Evolutionary conservation across 805 yeast genomes (phyloP), one percentile per base, ranked within the genome.

Genomic region (Blastobotrys americana): DNA sequence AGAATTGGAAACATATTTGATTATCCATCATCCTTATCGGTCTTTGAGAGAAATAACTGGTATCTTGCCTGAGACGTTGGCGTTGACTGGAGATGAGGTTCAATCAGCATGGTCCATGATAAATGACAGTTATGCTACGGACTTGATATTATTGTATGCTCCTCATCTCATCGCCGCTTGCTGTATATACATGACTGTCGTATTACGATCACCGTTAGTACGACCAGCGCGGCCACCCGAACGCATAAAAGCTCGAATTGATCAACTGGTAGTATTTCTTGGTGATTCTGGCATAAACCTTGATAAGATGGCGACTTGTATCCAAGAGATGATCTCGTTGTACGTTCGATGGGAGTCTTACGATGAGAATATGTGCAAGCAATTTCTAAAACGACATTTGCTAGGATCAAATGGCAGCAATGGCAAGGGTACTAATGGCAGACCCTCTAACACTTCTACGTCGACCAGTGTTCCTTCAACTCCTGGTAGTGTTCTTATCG

Each of bases 71-170:
- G 57, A 70, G 3, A 66, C 67, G 3, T 74, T 66, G 50, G 60
- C 50, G 57, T 66, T 61, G 51, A 61, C 61, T 15, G 50, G 63
- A 1, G 66, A 64, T 18, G 97, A 89, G 56, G 60, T 83, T 25
- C 96, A 90, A 57, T 78, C 84, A 37, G 72, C 85, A 6, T 93
- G 97, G 97, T 82, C 94, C 0, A 70, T 89, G 41, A 74, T 93
- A 31, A 93, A 88, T 61, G 97, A 90, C 59, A 77, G 89, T 50
- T 89, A 84, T 61, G 80, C 87, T 37, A 87, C 96, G 0, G 97
- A 93, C 60, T 67, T 85, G 15, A 90, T 86, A 46, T 63, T 93
- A 39, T 60, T 89, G 13, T 81, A 77, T 51, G 90, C 97, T 0
- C 98, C 98, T 0, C 96, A 89, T 64, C 76, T 88, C 8, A 74